Base-by-base conservation (phyloP, 345 rosid species). In the Durio zibethinus region DNA sequence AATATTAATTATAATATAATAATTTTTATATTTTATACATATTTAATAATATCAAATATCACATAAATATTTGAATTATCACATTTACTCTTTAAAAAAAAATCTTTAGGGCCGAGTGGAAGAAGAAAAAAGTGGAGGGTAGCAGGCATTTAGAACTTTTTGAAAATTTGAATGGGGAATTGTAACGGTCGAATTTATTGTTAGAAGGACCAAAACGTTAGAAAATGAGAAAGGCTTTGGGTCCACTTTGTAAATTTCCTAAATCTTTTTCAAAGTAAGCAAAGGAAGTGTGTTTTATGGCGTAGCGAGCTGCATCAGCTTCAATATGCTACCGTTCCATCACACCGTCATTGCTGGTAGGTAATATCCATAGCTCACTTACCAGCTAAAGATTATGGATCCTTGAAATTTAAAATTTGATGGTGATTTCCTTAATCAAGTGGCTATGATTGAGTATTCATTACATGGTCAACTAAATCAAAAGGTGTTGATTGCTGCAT, bases 141-240 rank as follows among this genome's bases (percentile, higher is more conserved):
- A 16, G 12, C 60, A 76, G 82, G 5, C 64, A 9, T 23, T 33
- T 35, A n/a, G 20, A 2, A 47, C 33, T 4, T 38, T 50, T 80
- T 60, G 57, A 70, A 63, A 23, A 84, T 85, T 78, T 21, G 68
- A 84, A 85, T 21, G 23, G 66, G 75, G 76, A 33, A 7, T 82
- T 82, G 82, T 79, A 90, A 92, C 97, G 94, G 93, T 90, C 91
- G 33, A 82, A 67, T 80, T 82, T 36, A 12, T 66, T 76, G 89
- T 76, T 83, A 78, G 85, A 31, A n/a, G 31, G 64, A n/a, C 73
- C 61, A 20, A 76, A 85, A 84, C 87, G 86, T 83, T 69, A 66
- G 78, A 57, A 60, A 60, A 0, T 40, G 15, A 5, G 52, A 79
- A 64, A 63, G 27, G 29, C 53, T 74, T 75, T 68, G 82, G 86